These are phyloP conservation scores for Clarkia xantiana DNA, from an alignment of 345 rosid genomes.

Conservation along the genomic window DNA sequence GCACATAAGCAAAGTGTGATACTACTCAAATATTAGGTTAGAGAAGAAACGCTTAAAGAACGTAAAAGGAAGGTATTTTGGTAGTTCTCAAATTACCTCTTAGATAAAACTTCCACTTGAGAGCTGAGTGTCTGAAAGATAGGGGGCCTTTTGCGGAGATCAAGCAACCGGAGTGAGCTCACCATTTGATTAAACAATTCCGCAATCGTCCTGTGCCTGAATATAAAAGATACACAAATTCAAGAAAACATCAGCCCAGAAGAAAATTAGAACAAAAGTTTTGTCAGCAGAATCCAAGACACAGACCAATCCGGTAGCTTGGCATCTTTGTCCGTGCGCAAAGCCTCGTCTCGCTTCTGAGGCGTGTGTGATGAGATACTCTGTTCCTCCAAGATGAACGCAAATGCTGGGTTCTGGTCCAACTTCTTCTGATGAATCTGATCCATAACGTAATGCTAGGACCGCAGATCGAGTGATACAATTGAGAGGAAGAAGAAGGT, in stretches of 20 bases:
- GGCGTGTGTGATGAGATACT: constrained; percentile 7
- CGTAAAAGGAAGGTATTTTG: too few species aligned
- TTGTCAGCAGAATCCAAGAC: neutral
- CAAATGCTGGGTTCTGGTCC: neutral
- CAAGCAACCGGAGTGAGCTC: constrained; percentile 35
- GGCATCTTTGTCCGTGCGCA: neutral
- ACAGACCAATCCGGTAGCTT: constrained; percentile 4
- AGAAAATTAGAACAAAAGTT: neutral
- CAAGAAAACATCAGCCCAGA: neutral
- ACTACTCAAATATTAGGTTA: too few species aligned
- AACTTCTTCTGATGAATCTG: constrained; percentile 1
- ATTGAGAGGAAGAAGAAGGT: neutral
- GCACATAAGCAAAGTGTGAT: too few species aligned
- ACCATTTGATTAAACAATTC: constrained; percentile 26
- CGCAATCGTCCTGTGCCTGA: constrained; percentile 18
- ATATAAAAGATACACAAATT: neutral
- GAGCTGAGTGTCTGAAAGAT: constrained; percentile 26
- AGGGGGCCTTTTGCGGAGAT: constrained; percentile 19
- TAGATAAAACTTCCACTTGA: constrained; percentile 27
- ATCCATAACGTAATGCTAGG: constrained; percentile 3
- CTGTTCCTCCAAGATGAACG: neutral
- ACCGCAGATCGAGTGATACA: neutral
- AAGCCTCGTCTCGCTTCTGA: constrained; percentile 7
- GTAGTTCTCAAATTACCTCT: constrained; percentile 18
- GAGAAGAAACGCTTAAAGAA: too few species aligned